Evolutionary conservation across 1,139 yeast species (phyloP).

Genomic region (Saccharomyces pastorianus): DNA sequence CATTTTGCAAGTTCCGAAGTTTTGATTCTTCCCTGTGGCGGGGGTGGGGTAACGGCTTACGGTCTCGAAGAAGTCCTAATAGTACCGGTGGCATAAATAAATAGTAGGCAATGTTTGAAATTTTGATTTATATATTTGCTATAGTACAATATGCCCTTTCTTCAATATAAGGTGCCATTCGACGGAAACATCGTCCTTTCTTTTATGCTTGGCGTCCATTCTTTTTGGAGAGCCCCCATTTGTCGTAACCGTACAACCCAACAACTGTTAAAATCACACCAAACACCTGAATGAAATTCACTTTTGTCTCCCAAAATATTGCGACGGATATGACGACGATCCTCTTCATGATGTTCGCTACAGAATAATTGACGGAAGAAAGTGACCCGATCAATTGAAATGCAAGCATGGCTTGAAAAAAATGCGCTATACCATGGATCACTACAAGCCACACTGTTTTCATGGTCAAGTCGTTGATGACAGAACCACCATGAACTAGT

Average conservation of each 20-base stretch:
- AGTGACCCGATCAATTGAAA: slow-evolving; percentile 82
- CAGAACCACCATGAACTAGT: slow-evolving; percentile 27
- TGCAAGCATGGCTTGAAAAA: slow-evolving; percentile 76
- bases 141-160: neutral
- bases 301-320: slow-evolving; percentile 68
- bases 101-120: neutral
- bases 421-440: slow-evolving; percentile 72
- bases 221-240: slow-evolving; percentile 17
- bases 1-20: neutral
- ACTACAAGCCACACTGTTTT: slow-evolving; percentile 36
- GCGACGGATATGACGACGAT: slow-evolving; percentile 78
- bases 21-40: neutral
- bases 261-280: slow-evolving; percentile 64
- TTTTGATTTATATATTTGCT: neutral
- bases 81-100: neutral
- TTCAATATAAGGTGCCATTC: neutral
- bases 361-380: slow-evolving; percentile 83
- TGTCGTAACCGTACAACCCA: slow-evolving; percentile 61
- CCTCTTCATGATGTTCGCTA: slow-evolving; percentile 81
- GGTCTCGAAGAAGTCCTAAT: neutral
- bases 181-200: neutral
- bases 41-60: neutral
- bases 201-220: neutral
- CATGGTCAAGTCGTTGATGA: slow-evolving; percentile 31
- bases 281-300: slow-evolving; percentile 47